These are phyloP conservation scores for Citrus reticulata DNA, from an alignment of 345 rosid species.

Conservation along the genomic window DNA sequence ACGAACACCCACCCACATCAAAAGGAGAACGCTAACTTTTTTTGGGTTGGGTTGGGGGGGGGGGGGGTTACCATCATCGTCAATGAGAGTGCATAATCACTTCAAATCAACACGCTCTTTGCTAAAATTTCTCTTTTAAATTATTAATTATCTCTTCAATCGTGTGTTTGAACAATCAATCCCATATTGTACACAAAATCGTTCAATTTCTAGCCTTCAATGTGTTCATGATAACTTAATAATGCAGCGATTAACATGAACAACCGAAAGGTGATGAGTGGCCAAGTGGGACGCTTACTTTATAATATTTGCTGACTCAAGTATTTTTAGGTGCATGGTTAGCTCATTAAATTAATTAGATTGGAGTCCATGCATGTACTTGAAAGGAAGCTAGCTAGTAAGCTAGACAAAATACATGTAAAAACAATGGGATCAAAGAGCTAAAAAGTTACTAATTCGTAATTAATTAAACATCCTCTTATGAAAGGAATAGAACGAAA, in stretches of 20 bases:
- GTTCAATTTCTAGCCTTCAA: not conserved
- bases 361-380: constrained; percentile 15
- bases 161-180: not conserved
- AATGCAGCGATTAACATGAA: not conserved
- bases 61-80: not conserved
- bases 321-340: constrained; percentile 3
- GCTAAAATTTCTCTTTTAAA: not conserved
- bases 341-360: not conserved
- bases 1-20: not conserved
- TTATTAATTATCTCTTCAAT: not conserved
- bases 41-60: too few species aligned
- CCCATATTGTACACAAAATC: not conserved
- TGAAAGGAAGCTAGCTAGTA: not conserved
- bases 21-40: not conserved
- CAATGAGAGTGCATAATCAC: not conserved
- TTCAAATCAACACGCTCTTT: not conserved
- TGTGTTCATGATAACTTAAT: not conserved
- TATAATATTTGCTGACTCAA: not conserved
- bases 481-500: not conserved
- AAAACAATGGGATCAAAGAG: not conserved
- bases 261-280: not conserved
- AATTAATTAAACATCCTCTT: not conserved
- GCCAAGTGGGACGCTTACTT: not conserved
- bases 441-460: not conserved
- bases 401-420: not conserved